phyloP scores from a whole-genome alignment of 2,329 filamentous ascomycete species.

The Diaporthe sp. region DNA sequence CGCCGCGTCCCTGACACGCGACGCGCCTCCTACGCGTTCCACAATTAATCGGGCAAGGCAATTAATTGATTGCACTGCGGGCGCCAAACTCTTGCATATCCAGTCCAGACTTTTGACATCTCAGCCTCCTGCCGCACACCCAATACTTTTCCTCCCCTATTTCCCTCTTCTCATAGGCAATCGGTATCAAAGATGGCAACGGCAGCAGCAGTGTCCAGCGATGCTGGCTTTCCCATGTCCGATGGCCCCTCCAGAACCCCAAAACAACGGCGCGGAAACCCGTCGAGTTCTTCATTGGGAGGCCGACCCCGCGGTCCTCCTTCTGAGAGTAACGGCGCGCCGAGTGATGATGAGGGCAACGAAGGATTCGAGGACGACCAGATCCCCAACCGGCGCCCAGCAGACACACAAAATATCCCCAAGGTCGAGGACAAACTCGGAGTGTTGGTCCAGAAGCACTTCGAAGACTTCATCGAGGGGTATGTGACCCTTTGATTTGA shows the following conservation, averaged over 20 bases:
- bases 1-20: slow-evolving; percentile 33
- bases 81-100: slow-evolving; percentile 30
- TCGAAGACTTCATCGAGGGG: slow-evolving; percentile 85
- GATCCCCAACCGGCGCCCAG: slow-evolving; percentile 65
- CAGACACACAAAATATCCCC: slow-evolving; percentile 69
- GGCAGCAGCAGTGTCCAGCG: slow-evolving; percentile 67
- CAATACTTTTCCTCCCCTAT: not conserved
- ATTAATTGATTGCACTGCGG: slow-evolving; percentile 26
- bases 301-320: slow-evolving; percentile 71
- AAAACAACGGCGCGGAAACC: slow-evolving; percentile 58
- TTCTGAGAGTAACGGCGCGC: slow-evolving; percentile 71
- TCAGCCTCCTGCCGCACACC: slow-evolving; percentile 25
- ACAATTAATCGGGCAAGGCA: slow-evolving; percentile 30
- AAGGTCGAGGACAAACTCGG: slow-evolving; percentile 84
- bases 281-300: slow-evolving; percentile 63
- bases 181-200: slow-evolving; percentile 42
- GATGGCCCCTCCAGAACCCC: slow-evolving; percentile 65
- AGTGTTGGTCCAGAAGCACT: slow-evolving; percentile 80
- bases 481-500: slow-evolving; percentile 55
- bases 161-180: not conserved
- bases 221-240: slow-evolving; percentile 70
- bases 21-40: slow-evolving; percentile 36
- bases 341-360: slow-evolving; percentile 71
- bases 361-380: slow-evolving; percentile 77
- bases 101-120: slow-evolving; percentile 15